These are phyloP conservation scores for Tuber indicum DNA, from an alignment of 495 filamentous ascomycete species.

Conservation along the genomic window DNA sequence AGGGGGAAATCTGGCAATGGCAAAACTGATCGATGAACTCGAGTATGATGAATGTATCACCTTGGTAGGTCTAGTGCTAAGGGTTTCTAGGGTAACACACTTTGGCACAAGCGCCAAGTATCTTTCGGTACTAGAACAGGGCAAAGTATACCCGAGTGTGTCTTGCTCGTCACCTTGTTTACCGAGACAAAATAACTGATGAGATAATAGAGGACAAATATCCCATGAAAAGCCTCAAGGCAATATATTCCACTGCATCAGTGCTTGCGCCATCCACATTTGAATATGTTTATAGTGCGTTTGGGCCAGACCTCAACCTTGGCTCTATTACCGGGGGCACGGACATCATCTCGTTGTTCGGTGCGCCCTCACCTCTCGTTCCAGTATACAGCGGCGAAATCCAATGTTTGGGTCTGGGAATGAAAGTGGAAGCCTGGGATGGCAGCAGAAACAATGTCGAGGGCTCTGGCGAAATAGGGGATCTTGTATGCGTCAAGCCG, in stretches of 20 bases:
- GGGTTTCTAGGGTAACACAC: constrained; percentile 58
- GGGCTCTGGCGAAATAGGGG: constrained; percentile 65
- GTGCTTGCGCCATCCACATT: constrained; percentile 91
- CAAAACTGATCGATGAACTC: constrained; percentile 60
- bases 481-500: constrained; percentile 76
- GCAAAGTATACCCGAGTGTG: constrained; percentile 57
- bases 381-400: constrained; percentile 85
- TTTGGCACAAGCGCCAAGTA: constrained; percentile 93
- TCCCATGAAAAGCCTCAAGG: constrained; percentile 52
- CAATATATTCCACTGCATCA: constrained; percentile 90
- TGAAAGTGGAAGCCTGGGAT: constrained; percentile 77
- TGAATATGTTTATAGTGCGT: constrained; percentile 73
- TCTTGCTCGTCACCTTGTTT: constrained; percentile 43
- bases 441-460: constrained; percentile 52
- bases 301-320: constrained; percentile 50
- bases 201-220: constrained; percentile 13
- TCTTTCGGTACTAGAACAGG: constrained; percentile 82
- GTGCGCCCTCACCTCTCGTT: constrained; percentile 73
- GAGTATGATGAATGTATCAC: constrained; percentile 17
- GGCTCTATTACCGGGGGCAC: constrained; percentile 51
- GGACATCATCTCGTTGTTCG: constrained; percentile 91
- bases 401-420: constrained; percentile 81
- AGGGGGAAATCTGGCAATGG: constrained; percentile 62
- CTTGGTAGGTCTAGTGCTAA: constrained; percentile 44
- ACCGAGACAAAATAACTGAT: background rate